phyloP scores from a whole-genome alignment of 225 moss, liverwort and hornwort species.

The Polytrichum formosum region DNA sequence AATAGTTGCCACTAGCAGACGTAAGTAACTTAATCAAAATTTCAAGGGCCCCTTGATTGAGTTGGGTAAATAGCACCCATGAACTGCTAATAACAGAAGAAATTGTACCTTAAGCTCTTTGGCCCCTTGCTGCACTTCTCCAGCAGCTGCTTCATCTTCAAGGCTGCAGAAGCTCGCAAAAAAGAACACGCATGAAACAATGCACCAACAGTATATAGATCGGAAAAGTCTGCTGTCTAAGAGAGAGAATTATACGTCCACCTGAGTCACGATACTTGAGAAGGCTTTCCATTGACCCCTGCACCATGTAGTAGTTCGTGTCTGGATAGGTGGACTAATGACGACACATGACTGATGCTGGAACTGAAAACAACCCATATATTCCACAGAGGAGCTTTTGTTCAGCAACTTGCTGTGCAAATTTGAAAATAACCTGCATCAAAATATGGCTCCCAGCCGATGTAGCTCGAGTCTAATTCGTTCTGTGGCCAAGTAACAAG shows the following conservation, averaged over 20 bases:
- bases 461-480: too few species aligned
- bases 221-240: neutral
- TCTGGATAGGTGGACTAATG: too few species aligned
- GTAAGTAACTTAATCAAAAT: neutral
- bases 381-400: too few species aligned
- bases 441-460: neutral
- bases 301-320: too few species aligned
- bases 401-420: too few species aligned
- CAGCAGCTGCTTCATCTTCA: constrained; percentile 80
- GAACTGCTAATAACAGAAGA: constrained; percentile 11
- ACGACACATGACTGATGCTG: too few species aligned
- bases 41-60: too few species aligned
- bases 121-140: constrained; percentile 45
- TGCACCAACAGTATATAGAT: constrained; percentile 28
- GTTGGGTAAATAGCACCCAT: neutral
- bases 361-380: too few species aligned
- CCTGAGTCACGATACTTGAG: neutral
- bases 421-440: too few species aligned
- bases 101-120: constrained; percentile 66
- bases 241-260: neutral
- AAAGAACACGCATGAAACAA: constrained; percentile 45
- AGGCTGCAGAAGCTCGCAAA: constrained; percentile 81
- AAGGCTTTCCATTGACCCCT: neutral
- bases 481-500: too few species aligned
- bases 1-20: too few species aligned